A percentile compares a stretch with the other conserved stretches of the same genome.
phyloP scores from a whole-genome alignment of 352 stramenopile genomes.

The Phytopythium ostracodes region DNA sequence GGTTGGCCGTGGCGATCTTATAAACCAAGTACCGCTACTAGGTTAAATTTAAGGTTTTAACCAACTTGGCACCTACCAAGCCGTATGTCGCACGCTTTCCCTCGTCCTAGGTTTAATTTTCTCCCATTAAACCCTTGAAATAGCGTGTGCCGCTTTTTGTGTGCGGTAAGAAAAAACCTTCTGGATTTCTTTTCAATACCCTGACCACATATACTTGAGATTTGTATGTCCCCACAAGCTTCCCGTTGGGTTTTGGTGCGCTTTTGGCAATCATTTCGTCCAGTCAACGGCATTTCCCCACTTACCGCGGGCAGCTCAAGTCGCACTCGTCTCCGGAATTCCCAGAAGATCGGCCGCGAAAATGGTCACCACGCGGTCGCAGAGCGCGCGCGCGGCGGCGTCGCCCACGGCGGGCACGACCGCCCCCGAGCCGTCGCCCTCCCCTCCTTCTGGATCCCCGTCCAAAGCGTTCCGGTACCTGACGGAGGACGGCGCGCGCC shows the following conservation, averaged over 20 bases:
- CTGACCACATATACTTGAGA: not conserved
- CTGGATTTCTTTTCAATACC: not conserved
- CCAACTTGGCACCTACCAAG: not conserved
- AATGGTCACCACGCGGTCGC: constrained; percentile 7
- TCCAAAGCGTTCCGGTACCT: constrained; percentile 54
- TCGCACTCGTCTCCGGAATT: not conserved
- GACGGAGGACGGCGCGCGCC: constrained; percentile 59
- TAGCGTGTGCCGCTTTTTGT: not conserved
- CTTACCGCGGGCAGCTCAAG: not conserved
- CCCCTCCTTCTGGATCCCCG: not conserved
- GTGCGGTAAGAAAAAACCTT: not conserved
- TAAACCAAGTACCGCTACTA: not conserved
- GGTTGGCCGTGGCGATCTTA: too few relatives aligned
- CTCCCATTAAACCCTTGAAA: not conserved
- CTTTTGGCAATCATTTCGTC: not conserved
- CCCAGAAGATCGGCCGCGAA: not conserved
- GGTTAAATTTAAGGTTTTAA: not conserved
- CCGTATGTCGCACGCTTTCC: too few relatives aligned
- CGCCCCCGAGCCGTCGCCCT: not conserved
- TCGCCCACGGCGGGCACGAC: not conserved
- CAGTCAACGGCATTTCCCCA: not conserved
- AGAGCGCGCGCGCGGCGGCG: constrained; percentile 3
- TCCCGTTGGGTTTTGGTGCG: not conserved
- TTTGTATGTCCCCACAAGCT: constrained; percentile 1
- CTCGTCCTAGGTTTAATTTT: not conserved